Base-by-base conservation (phyloP, 495 filamentous ascomycete genomes). In the Hypoxylon perforatum region DNA sequence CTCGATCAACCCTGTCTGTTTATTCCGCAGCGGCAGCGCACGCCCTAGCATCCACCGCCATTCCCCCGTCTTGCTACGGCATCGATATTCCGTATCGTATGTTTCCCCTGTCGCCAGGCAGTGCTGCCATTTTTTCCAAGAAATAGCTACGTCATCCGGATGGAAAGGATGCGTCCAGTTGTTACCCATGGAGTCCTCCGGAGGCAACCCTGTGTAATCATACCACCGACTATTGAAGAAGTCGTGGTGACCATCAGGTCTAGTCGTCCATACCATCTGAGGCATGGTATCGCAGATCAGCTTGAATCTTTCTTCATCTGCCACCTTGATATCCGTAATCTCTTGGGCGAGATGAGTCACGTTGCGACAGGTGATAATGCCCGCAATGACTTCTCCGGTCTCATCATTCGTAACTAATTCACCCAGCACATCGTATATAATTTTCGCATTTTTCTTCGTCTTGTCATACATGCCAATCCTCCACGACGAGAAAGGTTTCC, bases 11-110 rank as follows among this genome's bases (percentile, higher is more conserved):
- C 86, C 86, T 2, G 78, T 89, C 51, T 81, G 81, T 53, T 82
- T 82, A 65, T 90, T 85, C 51, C 77, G 77, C 55, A 92, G 73
- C 0, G 90, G 89, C 33, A 88, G 60, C 0, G 88, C 90, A 38
- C 85, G 80, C 30, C 86, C 87, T 4, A 91, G 77, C 83, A 92
- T 91, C 90, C 89, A 91, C 41, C 88, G 78, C 84, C 84, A 91
- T 41, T 87, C 85, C 3, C 88, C 89, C 48, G 86, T 81, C 38
- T 83, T 81, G 39, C 80, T 85, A 46, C 75, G 78, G 50, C 85
- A 88, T n/a, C 90, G 85, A 61, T 91, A 92, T 69, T 92, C 90
- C 11, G 81, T 84, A 33, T 73, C 71, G 67, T 88, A 92, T 19
- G 86, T 82, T 19, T 90, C 85, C 11, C 90, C 90, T 14, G 90